Percentiles rank a stretch among this genome's conserved stretches.
Evolutionary conservation across 305 asterid genomes (phyloP).

Genomic region (Fraxinus ornus): DNA sequence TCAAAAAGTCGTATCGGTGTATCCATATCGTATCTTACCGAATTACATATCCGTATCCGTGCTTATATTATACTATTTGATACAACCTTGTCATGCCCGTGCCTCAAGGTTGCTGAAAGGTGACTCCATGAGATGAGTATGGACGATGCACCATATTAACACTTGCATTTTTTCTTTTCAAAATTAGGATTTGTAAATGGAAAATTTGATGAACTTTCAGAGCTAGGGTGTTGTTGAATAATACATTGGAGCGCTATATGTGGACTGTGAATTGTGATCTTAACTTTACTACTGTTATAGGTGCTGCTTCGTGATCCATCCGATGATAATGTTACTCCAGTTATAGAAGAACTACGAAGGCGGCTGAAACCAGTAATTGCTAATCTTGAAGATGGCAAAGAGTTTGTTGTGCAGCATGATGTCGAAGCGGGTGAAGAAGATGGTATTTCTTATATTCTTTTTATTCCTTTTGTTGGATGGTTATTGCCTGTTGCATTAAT

Average conservation of each 20-base stretch:
- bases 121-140: neutral
- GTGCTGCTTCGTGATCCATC: slow-evolving; percentile 51
- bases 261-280: neutral
- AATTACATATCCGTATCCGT: no score
- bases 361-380: slow-evolving; percentile 34
- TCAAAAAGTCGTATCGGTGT: no score
- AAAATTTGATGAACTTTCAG: neutral
- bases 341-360: slow-evolving; percentile 53
- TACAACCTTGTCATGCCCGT: neutral
- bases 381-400: slow-evolving; percentile 34
- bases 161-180: neutral
- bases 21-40: no score
- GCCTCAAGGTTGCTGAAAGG: neutral
- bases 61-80: neutral
- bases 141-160: neutral
- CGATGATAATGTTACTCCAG: slow-evolving; percentile 44
- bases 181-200: neutral
- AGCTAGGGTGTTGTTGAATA: neutral
- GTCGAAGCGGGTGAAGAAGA: slow-evolving; percentile 49
- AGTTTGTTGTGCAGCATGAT: slow-evolving; percentile 33
- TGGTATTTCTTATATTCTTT: slow-evolving; percentile 32
- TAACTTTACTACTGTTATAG: slow-evolving; percentile 21
- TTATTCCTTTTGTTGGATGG: neutral
- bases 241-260: neutral
- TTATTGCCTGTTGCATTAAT: neutral